Evolutionary conservation across 352 stramenopile genomes (phyloP), one percentile per base, ranked within the genome.

Genomic region (Blastocystis sp.): DNA sequence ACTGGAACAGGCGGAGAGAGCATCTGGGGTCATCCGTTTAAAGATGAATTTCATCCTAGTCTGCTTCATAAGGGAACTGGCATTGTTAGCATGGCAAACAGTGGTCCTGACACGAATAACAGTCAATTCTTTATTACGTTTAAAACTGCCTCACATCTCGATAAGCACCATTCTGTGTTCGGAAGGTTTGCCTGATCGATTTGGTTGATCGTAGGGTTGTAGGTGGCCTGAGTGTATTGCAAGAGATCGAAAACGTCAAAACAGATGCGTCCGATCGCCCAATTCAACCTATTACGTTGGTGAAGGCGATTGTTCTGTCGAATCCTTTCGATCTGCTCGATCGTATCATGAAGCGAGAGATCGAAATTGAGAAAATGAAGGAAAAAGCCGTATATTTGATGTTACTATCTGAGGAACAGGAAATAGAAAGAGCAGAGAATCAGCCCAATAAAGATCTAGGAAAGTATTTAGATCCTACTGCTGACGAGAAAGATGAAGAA

Each of bases 101-200:
- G 95, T 9, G 97, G 96, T 8, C 93, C 94, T n/a, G 93, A 95
- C 30, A 98, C 95, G 1, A 98, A 98, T 91, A 94, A 94, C 39
- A 96, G 94, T n/a, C 97, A 99, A 93, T 99, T 99, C 92, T 99
- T 98, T 91, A 96, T 99, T 87, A 99, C 96, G 1, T 98, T 98
- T 91, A 96, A 97, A 90, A 92, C 93, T 8, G 97, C 93, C 76
- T 79, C 92, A n/a, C 96, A 99, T 91, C 92, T 99, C n/a, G 95
- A 99, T 93, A 97, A 97, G 90, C 98, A 98, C 76, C 97, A 99
- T 92, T 94, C 94, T 7, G 94, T 99, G 0, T 99, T 99, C 94
- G 97, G 93, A 2, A 92, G 92, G 63, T 79, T n/a, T 1, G 54
- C 11, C 26, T 16, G 20, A 34, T 6, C 4, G 20, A 1, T 24